phyloP scores from a whole-genome alignment of 371 early-diverging fungal genomes.

The Mortierella sp. region DNA sequence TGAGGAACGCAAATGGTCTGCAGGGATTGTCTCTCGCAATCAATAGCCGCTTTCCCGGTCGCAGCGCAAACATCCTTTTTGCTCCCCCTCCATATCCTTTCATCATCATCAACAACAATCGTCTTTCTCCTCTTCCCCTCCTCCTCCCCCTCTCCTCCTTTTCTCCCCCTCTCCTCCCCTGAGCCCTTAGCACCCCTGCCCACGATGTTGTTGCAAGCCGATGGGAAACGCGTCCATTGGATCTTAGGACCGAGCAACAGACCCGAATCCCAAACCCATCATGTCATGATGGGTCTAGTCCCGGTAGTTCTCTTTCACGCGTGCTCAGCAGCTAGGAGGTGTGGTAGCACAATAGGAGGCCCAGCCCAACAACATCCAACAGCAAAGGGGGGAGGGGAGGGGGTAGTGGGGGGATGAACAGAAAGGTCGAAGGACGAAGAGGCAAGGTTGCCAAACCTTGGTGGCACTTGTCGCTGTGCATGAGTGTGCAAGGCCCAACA shows the following conservation, averaged over 20 bases:
- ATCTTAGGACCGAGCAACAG: too few species aligned
- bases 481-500: conserved; percentile 6
- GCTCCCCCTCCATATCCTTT: not conserved
- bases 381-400: not conserved
- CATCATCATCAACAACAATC: too few species aligned
- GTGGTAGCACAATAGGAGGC: conserved; percentile 6
- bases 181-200: too few species aligned
- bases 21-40: too few species aligned
- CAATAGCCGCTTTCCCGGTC: too few species aligned
- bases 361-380: conserved; percentile 4
- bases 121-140: not conserved
- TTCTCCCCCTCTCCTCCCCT: not conserved
- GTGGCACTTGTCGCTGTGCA: conserved; percentile 27
- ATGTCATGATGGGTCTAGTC: too few species aligned
- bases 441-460: conserved; percentile 4
- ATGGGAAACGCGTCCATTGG: too few species aligned
- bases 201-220: too few species aligned
- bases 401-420: not conserved
- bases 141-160: not conserved
- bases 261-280: too few species aligned
- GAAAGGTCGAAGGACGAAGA: not conserved
- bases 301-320: too few species aligned
- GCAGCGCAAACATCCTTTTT: conserved; percentile 11
- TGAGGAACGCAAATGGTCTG: too few species aligned
- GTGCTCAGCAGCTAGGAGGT: conserved; percentile 8